phyloP scores from a whole-genome alignment of 176 grass and related monocot species.

The Raddia guianensis region DNA sequence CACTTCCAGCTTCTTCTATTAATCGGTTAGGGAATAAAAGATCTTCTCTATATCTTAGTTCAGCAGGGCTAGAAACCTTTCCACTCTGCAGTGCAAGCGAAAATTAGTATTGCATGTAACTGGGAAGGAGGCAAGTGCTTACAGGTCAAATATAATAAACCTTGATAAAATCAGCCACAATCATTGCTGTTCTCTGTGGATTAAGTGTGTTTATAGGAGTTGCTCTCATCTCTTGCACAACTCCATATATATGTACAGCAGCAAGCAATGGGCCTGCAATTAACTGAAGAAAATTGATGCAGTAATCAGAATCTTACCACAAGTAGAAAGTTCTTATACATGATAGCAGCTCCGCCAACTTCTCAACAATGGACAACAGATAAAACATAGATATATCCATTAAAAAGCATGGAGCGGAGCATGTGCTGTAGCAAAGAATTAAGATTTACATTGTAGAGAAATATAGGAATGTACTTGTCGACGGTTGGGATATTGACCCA shows the following conservation, averaged over 20 bases:
- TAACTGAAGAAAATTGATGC: constrained; percentile 55
- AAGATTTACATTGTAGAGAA: not conserved
- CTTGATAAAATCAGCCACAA: constrained; percentile 87
- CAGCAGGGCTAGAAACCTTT: constrained; percentile 83
- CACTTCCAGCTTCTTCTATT: constrained; percentile 75
- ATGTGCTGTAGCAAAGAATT: too few species aligned
- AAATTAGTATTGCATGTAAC: not conserved
- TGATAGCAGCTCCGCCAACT: not conserved
- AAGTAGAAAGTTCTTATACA: not conserved
- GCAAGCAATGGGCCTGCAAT: constrained; percentile 87
- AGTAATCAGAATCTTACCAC: constrained; percentile 16
- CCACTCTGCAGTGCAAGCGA: constrained; percentile 54
- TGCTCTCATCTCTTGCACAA: constrained; percentile 89
- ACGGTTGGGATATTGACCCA: too few species aligned
- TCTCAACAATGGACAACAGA: not conserved
- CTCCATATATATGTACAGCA: constrained; percentile 79
- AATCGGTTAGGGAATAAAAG: constrained; percentile 69
- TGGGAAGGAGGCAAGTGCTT: not conserved
- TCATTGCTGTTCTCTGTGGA: constrained; percentile 85
- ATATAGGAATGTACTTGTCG: not conserved
- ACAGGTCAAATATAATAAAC: constrained; percentile 42
- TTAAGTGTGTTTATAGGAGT: constrained; percentile 91
- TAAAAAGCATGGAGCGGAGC: not conserved
- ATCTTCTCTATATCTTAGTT: constrained; percentile 75
- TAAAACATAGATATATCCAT: not conserved